phyloP scores from a whole-genome alignment of 2,329 filamentous ascomycete species.

The Biscogniauxia marginata region DNA sequence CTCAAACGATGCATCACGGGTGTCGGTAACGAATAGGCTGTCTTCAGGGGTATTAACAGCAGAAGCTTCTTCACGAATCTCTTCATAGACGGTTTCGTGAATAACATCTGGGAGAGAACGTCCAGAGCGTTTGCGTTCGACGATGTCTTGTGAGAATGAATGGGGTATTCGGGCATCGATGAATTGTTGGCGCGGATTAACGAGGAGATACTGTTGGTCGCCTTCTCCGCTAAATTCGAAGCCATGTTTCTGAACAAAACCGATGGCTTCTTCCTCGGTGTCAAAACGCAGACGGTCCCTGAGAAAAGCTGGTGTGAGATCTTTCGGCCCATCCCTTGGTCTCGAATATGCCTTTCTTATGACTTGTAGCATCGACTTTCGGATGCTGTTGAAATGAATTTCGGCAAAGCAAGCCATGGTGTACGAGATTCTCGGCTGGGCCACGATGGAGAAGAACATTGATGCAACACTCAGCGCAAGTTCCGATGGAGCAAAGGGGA shows the following conservation, averaged over 20 bases:
- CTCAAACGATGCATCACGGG: slow-evolving; percentile 5
- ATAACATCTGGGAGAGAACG: slow-evolving; percentile 55
- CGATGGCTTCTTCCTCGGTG: slow-evolving; percentile 62
- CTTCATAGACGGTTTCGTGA: slow-evolving; percentile 50
- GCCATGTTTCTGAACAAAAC: slow-evolving; percentile 60
- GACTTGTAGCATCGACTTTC: slow-evolving; percentile 56
- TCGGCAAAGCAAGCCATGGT: slow-evolving; percentile 70
- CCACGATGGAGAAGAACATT: slow-evolving; percentile 60
- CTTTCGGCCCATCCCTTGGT: slow-evolving; percentile 56
- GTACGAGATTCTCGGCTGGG: slow-evolving; percentile 58
- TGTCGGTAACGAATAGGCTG: slow-evolving; percentile 29
- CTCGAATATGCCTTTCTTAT: slow-evolving; percentile 56
- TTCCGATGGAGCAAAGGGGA: slow-evolving; percentile 47
- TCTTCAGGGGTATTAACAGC: slow-evolving; percentile 13
- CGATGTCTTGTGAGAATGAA: slow-evolving; percentile 53
- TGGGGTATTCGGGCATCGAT: slow-evolving; percentile 53
- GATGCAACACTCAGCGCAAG: slow-evolving; percentile 49
- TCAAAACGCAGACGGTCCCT: slow-evolving; percentile 66
- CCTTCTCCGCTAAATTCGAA: slow-evolving; percentile 49
- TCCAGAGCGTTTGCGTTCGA: slow-evolving; percentile 58
- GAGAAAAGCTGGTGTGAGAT: slow-evolving; percentile 56
- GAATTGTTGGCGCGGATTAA: slow-evolving; percentile 44
- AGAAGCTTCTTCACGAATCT: slow-evolving; percentile 2
- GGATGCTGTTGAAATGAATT: slow-evolving; percentile 62
- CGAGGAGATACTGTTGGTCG: slow-evolving; percentile 41